Conservation (phyloP, 2,329 filamentous ascomycete genomes). For the Graphilbum fragrans region DNA sequence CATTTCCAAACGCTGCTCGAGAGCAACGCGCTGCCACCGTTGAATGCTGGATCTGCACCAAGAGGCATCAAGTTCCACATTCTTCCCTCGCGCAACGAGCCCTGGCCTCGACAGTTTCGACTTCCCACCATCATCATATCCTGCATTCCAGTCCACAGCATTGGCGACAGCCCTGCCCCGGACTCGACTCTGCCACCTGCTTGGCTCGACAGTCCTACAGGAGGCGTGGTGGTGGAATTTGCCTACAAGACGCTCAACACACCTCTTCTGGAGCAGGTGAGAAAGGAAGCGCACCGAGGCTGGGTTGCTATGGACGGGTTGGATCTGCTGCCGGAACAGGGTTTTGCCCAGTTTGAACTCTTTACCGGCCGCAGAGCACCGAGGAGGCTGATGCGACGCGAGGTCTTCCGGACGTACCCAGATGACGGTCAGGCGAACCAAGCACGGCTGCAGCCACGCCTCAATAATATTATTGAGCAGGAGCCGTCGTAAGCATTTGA, state of each 20-base stretch:
- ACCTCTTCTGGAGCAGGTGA: conserved; percentile 53
- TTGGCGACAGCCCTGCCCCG: conserved; percentile 46
- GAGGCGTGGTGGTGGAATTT: conserved; percentile 60
- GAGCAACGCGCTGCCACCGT: neutral
- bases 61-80: conserved; percentile 33
- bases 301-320: conserved; percentile 64
- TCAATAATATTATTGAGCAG: neutral
- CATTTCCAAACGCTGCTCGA: conserved; percentile 46
- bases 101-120: conserved; percentile 50
- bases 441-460: neutral
- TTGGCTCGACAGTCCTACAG: conserved; percentile 59
- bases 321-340: conserved; percentile 62
- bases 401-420: conserved; percentile 16
- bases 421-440: neutral
- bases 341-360: conserved; percentile 63
- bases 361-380: conserved; percentile 64
- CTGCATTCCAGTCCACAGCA: conserved; percentile 57
- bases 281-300: conserved; percentile 36
- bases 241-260: conserved; percentile 61
- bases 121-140: conserved; percentile 63
- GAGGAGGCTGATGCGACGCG: conserved; percentile 52
- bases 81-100: conserved; percentile 39
- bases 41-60: neutral
- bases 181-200: conserved; percentile 57
- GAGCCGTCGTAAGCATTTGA: no score